Evolutionary conservation across 352 stramenopile species (phyloP).

Genomic region (Globisporangium echinulatum): DNA sequence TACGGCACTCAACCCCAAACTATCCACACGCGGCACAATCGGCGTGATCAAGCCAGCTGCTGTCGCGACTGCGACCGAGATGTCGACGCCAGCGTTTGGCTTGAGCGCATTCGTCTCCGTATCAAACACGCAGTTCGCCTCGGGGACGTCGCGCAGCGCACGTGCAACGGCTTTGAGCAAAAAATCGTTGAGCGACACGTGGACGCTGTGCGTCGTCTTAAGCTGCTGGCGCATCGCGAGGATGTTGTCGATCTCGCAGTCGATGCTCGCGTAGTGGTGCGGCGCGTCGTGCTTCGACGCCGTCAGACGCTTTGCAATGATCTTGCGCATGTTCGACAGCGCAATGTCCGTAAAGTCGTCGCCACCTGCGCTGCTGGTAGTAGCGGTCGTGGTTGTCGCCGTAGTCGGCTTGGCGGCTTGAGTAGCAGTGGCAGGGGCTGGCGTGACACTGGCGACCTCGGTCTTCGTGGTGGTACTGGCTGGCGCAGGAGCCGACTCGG

Average conservation of each 20-base stretch:
- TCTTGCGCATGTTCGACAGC: slow-evolving; percentile 96
- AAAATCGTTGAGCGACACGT: slow-evolving; percentile 99
- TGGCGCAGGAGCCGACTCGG: slow-evolving; percentile 6
- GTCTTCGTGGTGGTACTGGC: neutral
- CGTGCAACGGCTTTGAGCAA: slow-evolving; percentile 97
- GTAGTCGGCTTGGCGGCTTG: neutral
- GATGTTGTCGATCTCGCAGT: slow-evolving; percentile 93
- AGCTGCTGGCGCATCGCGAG: slow-evolving; percentile 91
- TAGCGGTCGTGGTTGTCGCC: slow-evolving; percentile 1
- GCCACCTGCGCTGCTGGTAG: slow-evolving; percentile 10
- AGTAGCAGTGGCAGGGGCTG: slow-evolving; percentile 1
- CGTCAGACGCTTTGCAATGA: slow-evolving; percentile 97
- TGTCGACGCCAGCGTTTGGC: slow-evolving; percentile 90
- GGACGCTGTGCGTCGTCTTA: slow-evolving; percentile 89
- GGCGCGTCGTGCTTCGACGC: slow-evolving; percentile 95
- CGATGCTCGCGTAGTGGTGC: slow-evolving; percentile 96
- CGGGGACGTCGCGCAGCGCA: slow-evolving; percentile 95
- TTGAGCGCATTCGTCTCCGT: slow-evolving; percentile 52
- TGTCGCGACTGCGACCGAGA: slow-evolving; percentile 97
- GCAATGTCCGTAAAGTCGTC: slow-evolving; percentile 78
- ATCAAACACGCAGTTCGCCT: slow-evolving; percentile 87
- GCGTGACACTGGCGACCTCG: slow-evolving; percentile 1
- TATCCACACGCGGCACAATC: slow-evolving; percentile 94
- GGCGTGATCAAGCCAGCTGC: slow-evolving; percentile 97
- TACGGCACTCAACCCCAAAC: slow-evolving; percentile 92